Base-by-base conservation (phyloP, 495 filamentous ascomycete species). In the Xylaria castorea region DNA sequence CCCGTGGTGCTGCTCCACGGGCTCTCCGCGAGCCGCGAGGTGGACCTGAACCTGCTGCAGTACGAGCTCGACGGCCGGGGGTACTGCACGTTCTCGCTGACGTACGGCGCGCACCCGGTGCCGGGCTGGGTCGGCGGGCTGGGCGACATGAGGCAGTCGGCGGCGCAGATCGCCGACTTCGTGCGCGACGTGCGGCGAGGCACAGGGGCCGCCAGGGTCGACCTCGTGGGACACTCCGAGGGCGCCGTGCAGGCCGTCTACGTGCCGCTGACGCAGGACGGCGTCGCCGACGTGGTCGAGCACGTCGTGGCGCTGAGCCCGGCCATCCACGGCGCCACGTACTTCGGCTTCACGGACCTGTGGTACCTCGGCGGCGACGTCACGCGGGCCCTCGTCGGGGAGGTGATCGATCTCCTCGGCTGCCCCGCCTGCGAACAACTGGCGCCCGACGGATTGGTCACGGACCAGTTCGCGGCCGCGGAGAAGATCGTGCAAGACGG, bases 211-310 rank as follows among this genome's bases (percentile, higher is more conserved):
- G 46, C 36, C 0, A 86, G 86, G 70, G 76, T 88, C 40, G 83
- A 88, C 66, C 74, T 88, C 0, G 85, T 88, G 53, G 87, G 87
- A 16, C 86, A 89, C 73, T 88, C 86, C 38, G 87, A 89, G 75
- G 87, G 87, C 67, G 87, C 81, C 3, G 85, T 87, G 71, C 85
- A 87, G 66, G 64, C 82, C 0, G 76, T 89, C 8, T 88, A 88
- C 74, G 86, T 87, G 8, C 86, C 86, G 11, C 69, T 79, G 71
- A 88, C 87, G 68, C 81, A 85, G 48, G 67, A 57, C 30, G 84
- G 84, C 11, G 78, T 87, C 30, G 70, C 85, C 38, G 72, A 75
- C 8, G 71, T 84, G 0, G 68, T 88, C n/a, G 84, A 88, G 46
- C 83, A 80, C 30, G 74, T 86, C 38, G 84, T 85, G 1, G 77